phyloP scores from a whole-genome alignment of 2,329 filamentous ascomycete species.

The Lasiodiplodia sp. region DNA sequence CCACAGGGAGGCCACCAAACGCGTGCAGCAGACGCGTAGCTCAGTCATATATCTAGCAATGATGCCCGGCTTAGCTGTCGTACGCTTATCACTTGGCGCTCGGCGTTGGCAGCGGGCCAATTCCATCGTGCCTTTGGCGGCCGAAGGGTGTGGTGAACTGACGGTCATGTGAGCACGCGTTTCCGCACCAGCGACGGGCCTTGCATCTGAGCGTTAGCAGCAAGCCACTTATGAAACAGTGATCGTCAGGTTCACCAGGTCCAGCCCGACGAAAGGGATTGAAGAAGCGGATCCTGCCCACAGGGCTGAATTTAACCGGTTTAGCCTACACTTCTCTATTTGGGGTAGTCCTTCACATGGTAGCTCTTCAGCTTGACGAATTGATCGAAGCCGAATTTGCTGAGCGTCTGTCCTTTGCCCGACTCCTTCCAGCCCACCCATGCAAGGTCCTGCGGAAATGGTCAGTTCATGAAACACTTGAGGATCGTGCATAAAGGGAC shows the following conservation, averaged over 20 bases:
- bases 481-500: slow-evolving; percentile 48
- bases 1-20: slow-evolving; percentile 26
- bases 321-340: slow-evolving; percentile 45
- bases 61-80: slow-evolving; percentile 20
- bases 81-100: slow-evolving; percentile 27
- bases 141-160: slow-evolving; percentile 5
- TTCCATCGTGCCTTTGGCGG: slow-evolving; percentile 14
- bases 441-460: slow-evolving; percentile 73
- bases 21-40: slow-evolving; percentile 29
- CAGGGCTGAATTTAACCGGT: slow-evolving; percentile 22
- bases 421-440: slow-evolving; percentile 99
- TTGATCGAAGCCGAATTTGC: slow-evolving; percentile 90
- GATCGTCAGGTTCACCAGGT: slow-evolving; percentile 18
- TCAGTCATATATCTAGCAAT: slow-evolving; percentile 24
- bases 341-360: slow-evolving; percentile 82
- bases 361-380: slow-evolving; percentile 97
- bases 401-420: slow-evolving; percentile 88
- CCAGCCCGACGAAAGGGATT: not conserved
- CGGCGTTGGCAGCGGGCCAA: slow-evolving; percentile 27
- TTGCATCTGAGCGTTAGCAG: slow-evolving; percentile 21
- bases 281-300: slow-evolving; percentile 12
- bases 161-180: slow-evolving; percentile 37
- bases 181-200: slow-evolving; percentile 29
- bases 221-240: slow-evolving; percentile 13
- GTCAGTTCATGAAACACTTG: slow-evolving; percentile 38